Evolutionary conservation across 192 early-diverging fungal genomes (phyloP), one percentile per base, ranked within the genome.

Genomic region (Coemansia sp.): DNA sequence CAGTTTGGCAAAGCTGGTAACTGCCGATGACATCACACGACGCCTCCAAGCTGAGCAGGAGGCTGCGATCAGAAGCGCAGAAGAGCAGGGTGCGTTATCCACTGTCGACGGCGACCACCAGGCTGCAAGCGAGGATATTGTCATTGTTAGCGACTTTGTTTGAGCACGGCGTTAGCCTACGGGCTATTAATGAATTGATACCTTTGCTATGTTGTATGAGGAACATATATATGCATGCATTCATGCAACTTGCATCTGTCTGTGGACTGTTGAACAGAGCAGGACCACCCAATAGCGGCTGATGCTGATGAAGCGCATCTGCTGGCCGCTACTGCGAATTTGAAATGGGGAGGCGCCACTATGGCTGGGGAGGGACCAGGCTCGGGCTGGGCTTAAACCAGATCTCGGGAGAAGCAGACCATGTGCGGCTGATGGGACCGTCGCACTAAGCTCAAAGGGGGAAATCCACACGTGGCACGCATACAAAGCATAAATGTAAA

Each of bases 21-120:
- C 76, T 1, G 80, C 76, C 34, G 81, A 74, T 29, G 81, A 83
- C 34, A 83, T 83, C 51, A 52, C 73, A 24, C 63, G 70, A 44
- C 81, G 81, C 24, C 76, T 83, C 15, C 54, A 71, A 52, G 76
- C 76, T 42, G 81, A 83, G 69, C 80, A 83, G 42, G 73, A 72
- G 3, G 71, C 69, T 2, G 70, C 66, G 2, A 44, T 46, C n/a
- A 66, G 61, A 29, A 42, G 16, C 15, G 63, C 61, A 44, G 65
- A 68, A 29, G 60, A 70, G 29, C 64, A 38, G 40, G 65, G 22
- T n/a, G 68, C 51, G 38, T 20, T 41, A n/a, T 33, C 66, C 22
- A 16, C 51, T 29, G 52, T 20, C 2, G 46, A 51, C 29, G 33
- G 42, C 43, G 67, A 69, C 55, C 10, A 34, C 27, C 54, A 29